A percentile compares a stretch with the other conserved stretches of the same genome.
phyloP scores from a whole-genome alignment of 2,329 filamentous ascomycete species.

The Aspergillus tubingensis region DNA sequence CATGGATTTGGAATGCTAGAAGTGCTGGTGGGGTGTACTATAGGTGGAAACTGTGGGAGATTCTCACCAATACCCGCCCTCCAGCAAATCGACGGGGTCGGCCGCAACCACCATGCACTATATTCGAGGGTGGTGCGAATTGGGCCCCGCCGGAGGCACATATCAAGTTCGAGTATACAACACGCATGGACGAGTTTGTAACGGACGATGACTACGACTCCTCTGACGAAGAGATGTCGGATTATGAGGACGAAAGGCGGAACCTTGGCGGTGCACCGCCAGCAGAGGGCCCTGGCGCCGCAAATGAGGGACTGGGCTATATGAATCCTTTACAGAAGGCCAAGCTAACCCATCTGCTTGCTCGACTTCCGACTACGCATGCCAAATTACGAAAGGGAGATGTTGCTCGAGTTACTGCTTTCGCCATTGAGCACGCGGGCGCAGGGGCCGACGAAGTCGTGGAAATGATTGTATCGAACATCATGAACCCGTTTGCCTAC shows the following conservation, averaged over 20 bases:
- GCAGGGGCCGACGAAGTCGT: conserved; percentile 87
- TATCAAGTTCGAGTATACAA: conserved; percentile 79
- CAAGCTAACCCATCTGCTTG: conserved; percentile 80
- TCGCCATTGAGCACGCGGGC: conserved; percentile 85
- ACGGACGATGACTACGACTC: conserved; percentile 85
- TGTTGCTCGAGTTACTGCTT: conserved; percentile 79
- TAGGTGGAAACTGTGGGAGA: conserved; percentile 85
- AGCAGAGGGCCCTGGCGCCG: conserved; percentile 39
- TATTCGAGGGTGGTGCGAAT: conserved; percentile 75
- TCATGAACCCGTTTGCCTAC: conserved; percentile 73
- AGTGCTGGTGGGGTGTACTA: conserved; percentile 85
- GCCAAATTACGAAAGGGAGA: conserved; percentile 78
- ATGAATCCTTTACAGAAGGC: conserved; percentile 82
- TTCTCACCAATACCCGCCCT: conserved; percentile 66
- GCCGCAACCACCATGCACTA: conserved; percentile 54
- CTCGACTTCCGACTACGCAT: conserved; percentile 74
- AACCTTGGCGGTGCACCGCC: conserved; percentile 45
- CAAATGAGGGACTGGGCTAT: conserved; percentile 60
- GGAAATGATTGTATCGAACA: conserved; percentile 80
- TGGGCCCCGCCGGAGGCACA: conserved; percentile 76
- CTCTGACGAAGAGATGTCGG: conserved; percentile 74
- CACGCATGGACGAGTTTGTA: conserved; percentile 74
- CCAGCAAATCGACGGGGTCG: conserved; percentile 38
- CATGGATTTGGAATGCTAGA: conserved; percentile 87
- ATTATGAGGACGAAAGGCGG: conserved; percentile 47